phyloP scores from a whole-genome alignment of 2,329 filamentous ascomycete genomes.

The Rhexocercosporidium sp. region DNA sequence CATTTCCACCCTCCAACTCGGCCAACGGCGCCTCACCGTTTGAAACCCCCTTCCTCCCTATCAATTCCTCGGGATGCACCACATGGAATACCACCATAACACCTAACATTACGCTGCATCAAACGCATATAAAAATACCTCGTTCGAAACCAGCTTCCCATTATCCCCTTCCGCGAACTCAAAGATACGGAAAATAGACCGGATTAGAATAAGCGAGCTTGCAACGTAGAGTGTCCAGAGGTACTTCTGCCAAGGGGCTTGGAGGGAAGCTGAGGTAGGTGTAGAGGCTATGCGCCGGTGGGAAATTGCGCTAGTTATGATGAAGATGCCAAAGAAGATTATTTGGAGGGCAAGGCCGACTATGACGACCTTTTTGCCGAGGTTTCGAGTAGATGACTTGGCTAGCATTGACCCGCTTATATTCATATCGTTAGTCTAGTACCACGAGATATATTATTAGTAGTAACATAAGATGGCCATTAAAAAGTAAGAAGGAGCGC shows the following conservation, averaged over 20 bases:
- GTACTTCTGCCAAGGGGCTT: constrained; percentile 3
- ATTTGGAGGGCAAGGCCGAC: constrained; percentile 6
- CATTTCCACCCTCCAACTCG: neutral
- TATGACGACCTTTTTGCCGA: constrained; percentile 7
- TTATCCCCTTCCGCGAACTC: neutral
- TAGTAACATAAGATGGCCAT: neutral
- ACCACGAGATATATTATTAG: neutral
- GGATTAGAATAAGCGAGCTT: constrained; percentile 4
- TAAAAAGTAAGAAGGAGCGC: neutral
- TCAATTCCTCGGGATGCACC: constrained; percentile 1
- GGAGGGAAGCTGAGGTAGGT: neutral
- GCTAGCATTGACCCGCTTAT: neutral
- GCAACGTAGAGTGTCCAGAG: constrained; percentile 2
- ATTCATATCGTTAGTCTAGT: neutral
- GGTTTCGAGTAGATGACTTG: neutral
- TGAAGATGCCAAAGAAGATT: constrained; percentile 9
- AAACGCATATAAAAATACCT: constrained; percentile 1
- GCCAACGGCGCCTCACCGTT: neutral
- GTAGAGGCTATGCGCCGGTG: neutral
- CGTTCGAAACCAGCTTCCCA: neutral
- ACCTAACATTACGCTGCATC: constrained; percentile 8
- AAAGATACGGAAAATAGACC: constrained; percentile 4
- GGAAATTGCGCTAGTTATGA: neutral
- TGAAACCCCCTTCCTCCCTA: neutral
- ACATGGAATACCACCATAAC: constrained; percentile 6